These are phyloP conservation scores for Albatrellus ellisii DNA, from an alignment of 768 basidiomycete genomes.

Conservation along the genomic window DNA sequence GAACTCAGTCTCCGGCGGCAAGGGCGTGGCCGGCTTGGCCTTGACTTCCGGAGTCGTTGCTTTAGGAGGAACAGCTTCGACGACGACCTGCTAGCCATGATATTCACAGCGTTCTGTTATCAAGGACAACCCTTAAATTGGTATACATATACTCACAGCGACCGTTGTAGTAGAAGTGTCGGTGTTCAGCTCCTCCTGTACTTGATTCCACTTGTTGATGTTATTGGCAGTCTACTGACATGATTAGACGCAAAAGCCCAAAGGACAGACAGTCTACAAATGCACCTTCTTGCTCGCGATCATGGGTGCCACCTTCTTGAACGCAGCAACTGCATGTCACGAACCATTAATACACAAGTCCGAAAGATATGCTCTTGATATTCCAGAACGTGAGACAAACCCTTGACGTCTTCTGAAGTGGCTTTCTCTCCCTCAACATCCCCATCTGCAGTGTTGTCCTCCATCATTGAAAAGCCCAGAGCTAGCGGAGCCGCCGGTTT, in stretches of 20 bases:
- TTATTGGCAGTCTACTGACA: constrained; percentile 64
- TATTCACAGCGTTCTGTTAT: too few relatives aligned
- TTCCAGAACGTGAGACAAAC: constrained; percentile 25
- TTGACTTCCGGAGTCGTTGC: constrained; percentile 4
- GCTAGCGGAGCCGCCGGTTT: constrained; percentile 29
- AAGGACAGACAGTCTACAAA: neutral
- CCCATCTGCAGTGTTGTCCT: constrained; percentile 30
- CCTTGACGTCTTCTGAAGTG: constrained; percentile 31
- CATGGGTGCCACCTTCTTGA: constrained; percentile 69
- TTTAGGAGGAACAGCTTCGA: constrained; percentile 4
- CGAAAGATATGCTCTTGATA: constrained; percentile 14
- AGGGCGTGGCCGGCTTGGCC: constrained; percentile 23
- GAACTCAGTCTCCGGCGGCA: constrained; percentile 45
- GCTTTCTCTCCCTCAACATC: constrained; percentile 14
- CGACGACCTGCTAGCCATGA: neutral
- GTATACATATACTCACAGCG: neutral
- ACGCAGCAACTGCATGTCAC: constrained; percentile 27
- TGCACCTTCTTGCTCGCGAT: constrained; percentile 77
- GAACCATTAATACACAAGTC: constrained; percentile 19
- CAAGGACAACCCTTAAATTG: neutral
- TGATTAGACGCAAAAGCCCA: neutral
- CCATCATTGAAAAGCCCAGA: constrained; percentile 60
- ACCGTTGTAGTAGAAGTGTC: constrained; percentile 12
- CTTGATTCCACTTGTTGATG: constrained; percentile 96
- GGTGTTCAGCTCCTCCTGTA: constrained; percentile 68